Conservation (phyloP, 805 yeast species). For the Yarrowia phangngaensis region DNA sequence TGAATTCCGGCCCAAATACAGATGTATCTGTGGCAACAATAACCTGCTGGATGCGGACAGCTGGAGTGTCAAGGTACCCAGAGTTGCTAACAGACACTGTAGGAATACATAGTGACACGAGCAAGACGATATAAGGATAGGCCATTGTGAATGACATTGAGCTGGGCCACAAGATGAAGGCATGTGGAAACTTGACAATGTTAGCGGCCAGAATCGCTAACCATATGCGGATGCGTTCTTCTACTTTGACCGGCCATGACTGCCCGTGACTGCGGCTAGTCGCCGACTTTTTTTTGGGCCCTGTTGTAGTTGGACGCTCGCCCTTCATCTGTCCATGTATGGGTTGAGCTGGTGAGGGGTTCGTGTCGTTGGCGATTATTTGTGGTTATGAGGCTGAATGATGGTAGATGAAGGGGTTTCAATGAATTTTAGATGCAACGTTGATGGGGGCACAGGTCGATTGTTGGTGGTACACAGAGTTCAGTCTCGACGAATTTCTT, state of each 20-base stretch:
- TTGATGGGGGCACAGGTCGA: too few species aligned
- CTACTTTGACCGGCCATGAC: constrained; percentile 8
- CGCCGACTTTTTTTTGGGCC: constrained; percentile 10
- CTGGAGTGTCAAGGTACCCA: constrained; percentile 28
- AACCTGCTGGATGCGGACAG: constrained; percentile 39
- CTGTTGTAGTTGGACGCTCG: constrained; percentile 3
- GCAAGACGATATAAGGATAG: constrained; percentile 46
- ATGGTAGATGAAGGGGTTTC: too few species aligned
- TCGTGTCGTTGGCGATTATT: too few species aligned
- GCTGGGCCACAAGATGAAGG: constrained; percentile 50
- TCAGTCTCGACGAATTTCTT: too few species aligned
- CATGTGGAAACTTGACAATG: constrained; percentile 38
- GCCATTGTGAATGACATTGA: constrained; percentile 47
- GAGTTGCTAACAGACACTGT: constrained; percentile 28
- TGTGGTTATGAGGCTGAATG: not conserved
- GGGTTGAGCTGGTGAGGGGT: not conserved
- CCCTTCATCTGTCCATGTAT: constrained; percentile 24
- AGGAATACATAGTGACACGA: constrained; percentile 32
- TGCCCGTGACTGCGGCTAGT: not conserved
- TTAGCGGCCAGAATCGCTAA: constrained; percentile 24
- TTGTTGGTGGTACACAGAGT: too few species aligned
- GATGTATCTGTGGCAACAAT: constrained; percentile 34
- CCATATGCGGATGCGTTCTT: constrained; percentile 25
- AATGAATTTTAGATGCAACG: too few species aligned
- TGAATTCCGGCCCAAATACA: constrained; percentile 12